phyloP scores from a whole-genome alignment of 2,329 filamentous ascomycete species.

The Colletotrichum tofieldiae region DNA sequence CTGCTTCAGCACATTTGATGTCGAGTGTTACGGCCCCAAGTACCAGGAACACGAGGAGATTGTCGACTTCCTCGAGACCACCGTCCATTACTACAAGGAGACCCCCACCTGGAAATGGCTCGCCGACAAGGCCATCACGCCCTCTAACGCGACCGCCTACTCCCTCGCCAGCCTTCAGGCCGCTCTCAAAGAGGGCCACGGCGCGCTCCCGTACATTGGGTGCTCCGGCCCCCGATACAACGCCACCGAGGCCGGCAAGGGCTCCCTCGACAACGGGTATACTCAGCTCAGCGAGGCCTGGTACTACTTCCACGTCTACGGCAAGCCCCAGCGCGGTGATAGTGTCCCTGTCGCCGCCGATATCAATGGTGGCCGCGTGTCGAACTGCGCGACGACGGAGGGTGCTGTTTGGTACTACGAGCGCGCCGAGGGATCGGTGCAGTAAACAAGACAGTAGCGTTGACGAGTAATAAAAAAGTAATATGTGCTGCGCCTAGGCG shows the following conservation, averaged over 20 bases:
- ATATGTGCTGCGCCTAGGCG: not conserved
- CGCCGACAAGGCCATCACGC: slow-evolving; percentile 66
- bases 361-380: slow-evolving; percentile 64
- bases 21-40: slow-evolving; percentile 74
- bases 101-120: slow-evolving; percentile 76
- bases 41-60: slow-evolving; percentile 72
- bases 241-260: slow-evolving; percentile 69
- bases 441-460: not conserved
- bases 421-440: slow-evolving; percentile 54
- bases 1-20: slow-evolving; percentile 77
- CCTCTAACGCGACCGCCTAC: slow-evolving; percentile 73
- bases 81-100: slow-evolving; percentile 69
- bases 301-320: slow-evolving; percentile 76
- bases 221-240: slow-evolving; percentile 75
- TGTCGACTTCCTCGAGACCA: slow-evolving; percentile 75
- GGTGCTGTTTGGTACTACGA: slow-evolving; percentile 71
- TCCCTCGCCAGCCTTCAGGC: slow-evolving; percentile 66
- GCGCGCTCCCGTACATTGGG: slow-evolving; percentile 72
- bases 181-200: slow-evolving; percentile 65
- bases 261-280: slow-evolving; percentile 68
- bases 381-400: slow-evolving; percentile 69
- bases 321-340: slow-evolving; percentile 68
- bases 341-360: slow-evolving; percentile 60
- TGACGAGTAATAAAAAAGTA: not conserved
- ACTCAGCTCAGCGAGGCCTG: slow-evolving; percentile 75